Conservation (phyloP, 345 rosid genomes). For the Arabis hirsuta region DNA sequence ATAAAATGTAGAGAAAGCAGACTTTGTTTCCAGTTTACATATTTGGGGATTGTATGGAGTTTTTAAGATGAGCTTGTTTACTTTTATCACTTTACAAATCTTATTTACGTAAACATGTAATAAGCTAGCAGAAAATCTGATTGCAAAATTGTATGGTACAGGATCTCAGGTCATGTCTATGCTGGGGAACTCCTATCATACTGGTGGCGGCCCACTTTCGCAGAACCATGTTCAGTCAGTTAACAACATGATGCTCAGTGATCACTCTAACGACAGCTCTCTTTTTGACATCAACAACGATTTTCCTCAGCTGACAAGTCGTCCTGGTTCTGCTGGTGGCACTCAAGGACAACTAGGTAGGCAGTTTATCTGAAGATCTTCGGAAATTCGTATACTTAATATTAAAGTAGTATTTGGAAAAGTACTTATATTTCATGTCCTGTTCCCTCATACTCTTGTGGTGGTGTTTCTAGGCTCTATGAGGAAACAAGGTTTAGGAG, state of each 20-base stretch:
- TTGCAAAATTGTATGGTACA: constrained; percentile 43
- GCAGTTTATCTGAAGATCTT: constrained; percentile 10
- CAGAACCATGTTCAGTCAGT: constrained; percentile 88
- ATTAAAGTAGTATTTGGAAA: not conserved
- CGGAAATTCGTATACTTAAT: constrained; percentile 26
- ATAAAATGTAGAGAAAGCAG: constrained; percentile 14
- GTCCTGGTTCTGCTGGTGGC: constrained; percentile 97
- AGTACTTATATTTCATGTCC: constrained; percentile 18
- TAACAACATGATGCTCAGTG: constrained; percentile 80
- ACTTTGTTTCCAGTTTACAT: constrained; percentile 9
- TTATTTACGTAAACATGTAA: not conserved
- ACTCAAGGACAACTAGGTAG: constrained; percentile 97
- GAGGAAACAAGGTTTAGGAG: constrained; percentile 86
- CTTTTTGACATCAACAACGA: constrained; percentile 95
- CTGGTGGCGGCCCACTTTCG: constrained; percentile 82
- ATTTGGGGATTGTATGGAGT: constrained; percentile 7
- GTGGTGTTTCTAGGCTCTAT: constrained; percentile 67
- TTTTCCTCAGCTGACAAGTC: constrained; percentile 91
- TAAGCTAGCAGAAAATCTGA: constrained; percentile 5
- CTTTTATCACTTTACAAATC: not conserved
- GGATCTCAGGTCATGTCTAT: constrained; percentile 95
- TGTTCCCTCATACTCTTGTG: constrained; percentile 40
- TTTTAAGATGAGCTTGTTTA: not conserved
- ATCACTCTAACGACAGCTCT: constrained; percentile 77
- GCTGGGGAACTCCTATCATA: constrained; percentile 75